Evolutionary conservation across 441 rosid species (phyloP).

Genomic region (Erodium moschatum): DNA sequence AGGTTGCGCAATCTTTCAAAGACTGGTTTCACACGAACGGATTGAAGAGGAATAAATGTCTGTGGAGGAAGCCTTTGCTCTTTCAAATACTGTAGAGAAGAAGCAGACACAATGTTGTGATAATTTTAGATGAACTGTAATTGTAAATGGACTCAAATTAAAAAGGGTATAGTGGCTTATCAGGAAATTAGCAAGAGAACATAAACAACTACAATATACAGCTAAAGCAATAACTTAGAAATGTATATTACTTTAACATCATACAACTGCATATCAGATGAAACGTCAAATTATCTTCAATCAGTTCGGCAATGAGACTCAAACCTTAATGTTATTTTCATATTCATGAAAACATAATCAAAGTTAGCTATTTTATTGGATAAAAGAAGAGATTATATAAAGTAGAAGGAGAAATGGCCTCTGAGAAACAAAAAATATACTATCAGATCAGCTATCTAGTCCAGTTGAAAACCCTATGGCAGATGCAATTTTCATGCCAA

Average conservation of each 20-base stretch:
- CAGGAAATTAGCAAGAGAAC: conserved; percentile 10
- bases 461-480: neutral
- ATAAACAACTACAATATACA: neutral
- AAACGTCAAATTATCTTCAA: neutral
- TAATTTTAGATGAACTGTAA: conserved; percentile 12
- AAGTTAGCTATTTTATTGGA: neutral
- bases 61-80: conserved; percentile 98
- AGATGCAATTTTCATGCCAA: neutral
- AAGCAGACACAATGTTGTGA: conserved; percentile 21
- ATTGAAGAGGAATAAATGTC: conserved; percentile 93
- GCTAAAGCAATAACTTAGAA: neutral
- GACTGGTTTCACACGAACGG: conserved; percentile 88
- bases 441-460: neutral
- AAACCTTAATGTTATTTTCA: neutral
- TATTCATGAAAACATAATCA: neutral
- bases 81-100: conserved; percentile 78
- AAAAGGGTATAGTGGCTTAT: conserved; percentile 6
- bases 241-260: neutral
- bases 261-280: conserved; percentile 6
- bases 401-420: neutral
- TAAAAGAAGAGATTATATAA: neutral
- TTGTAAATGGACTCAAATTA: conserved; percentile 10
- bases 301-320: neutral
- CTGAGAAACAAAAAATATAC: neutral
- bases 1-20: conserved; percentile 72